Percentiles rank a stretch among this genome's conserved stretches.
phyloP scores from a whole-genome alignment of 345 rosid genomes.

The Salix purpurea region DNA sequence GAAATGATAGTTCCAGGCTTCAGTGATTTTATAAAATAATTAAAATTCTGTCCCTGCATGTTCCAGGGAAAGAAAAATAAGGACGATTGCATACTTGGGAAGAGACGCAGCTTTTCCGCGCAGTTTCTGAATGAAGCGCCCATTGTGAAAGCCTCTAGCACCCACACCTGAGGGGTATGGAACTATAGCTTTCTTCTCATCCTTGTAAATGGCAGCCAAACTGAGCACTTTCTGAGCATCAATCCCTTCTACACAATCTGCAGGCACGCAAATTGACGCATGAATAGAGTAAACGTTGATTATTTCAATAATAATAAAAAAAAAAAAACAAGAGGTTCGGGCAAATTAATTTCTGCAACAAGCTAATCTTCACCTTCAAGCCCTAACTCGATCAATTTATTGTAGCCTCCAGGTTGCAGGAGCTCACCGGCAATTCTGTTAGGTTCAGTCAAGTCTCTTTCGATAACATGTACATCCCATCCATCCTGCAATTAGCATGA shows the following conservation, averaged over 20 bases:
- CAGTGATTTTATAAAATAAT: neutral
- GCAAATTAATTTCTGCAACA: neutral
- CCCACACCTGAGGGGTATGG: slow-evolving; percentile 39
- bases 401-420: slow-evolving; percentile 38
- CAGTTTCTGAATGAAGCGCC: slow-evolving; percentile 56
- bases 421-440: slow-evolving; percentile 27
- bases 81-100: slow-evolving; percentile 30
- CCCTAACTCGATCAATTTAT: slow-evolving; percentile 36
- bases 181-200: slow-evolving; percentile 33
- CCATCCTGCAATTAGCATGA: slow-evolving; percentile 10
- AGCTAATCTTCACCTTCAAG: slow-evolving; percentile 24
- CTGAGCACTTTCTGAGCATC: slow-evolving; percentile 52
- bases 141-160: slow-evolving; percentile 60
- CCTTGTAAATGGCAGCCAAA: slow-evolving; percentile 43
- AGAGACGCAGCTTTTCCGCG: slow-evolving; percentile 46
- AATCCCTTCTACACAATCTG: slow-evolving; percentile 54
- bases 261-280: neutral
- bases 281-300: neutral
- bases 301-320: neutral
- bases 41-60: neutral
- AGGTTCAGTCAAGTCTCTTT: slow-evolving; percentile 14
- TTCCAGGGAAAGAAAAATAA: too few relatives aligned
- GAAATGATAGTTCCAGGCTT: neutral
- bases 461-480: neutral
- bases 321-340: neutral